phyloP scores from a whole-genome alignment of 768 basidiomycete species.

The Mycena crocata region DNA sequence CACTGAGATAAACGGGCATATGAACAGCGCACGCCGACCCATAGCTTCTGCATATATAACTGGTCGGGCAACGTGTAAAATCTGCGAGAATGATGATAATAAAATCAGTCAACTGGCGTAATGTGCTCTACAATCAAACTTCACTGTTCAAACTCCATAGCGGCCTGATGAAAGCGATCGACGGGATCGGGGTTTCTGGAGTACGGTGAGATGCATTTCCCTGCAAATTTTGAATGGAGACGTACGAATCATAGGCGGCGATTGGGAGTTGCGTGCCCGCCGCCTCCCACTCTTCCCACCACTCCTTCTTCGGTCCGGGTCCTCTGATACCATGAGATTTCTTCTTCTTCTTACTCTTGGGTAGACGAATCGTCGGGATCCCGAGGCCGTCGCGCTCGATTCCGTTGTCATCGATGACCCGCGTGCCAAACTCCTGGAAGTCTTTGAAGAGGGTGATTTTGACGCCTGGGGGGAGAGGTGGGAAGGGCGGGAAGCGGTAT shows the following conservation, averaged over 20 bases:
- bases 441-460: constrained; percentile 55
- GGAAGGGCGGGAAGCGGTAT: constrained; percentile 61
- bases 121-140: not conserved
- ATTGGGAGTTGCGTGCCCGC: not conserved
- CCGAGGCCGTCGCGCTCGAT: constrained; percentile 24
- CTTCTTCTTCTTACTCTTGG: not conserved
- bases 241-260: constrained; percentile 20
- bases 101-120: not conserved
- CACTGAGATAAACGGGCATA: too few relatives aligned
- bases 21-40: not conserved
- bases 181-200: not conserved
- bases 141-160: constrained; percentile 11
- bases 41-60: not conserved
- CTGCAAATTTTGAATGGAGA: not conserved
- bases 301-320: not conserved
- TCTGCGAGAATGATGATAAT: not conserved
- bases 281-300: constrained; percentile 26
- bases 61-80: not conserved
- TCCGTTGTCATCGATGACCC: not conserved
- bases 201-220: not conserved
- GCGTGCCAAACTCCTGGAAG: constrained; percentile 52
- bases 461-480: constrained; percentile 52
- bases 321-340: not conserved
- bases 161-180: constrained; percentile 5
- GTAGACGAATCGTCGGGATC: constrained; percentile 20